A percentile compares a stretch with the other conserved stretches of the same genome.
These are phyloP conservation scores for Boletus barrowsii DNA, from an alignment of 768 basidiomycete genomes.

Conservation along the genomic window DNA sequence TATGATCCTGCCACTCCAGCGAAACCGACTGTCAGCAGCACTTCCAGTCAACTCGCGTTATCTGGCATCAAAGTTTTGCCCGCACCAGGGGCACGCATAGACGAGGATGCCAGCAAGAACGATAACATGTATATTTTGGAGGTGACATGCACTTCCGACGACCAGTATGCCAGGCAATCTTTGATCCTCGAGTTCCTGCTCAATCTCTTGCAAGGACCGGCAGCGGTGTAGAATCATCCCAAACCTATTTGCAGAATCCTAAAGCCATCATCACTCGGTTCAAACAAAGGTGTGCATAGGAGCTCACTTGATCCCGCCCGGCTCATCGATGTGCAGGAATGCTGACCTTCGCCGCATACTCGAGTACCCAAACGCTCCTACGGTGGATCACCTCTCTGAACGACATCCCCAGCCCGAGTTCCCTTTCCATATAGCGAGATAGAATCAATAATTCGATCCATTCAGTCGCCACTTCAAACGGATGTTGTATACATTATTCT, in stretches of 20 bases:
- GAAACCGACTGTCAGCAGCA: slow-evolving; percentile 49
- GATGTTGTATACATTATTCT: slow-evolving; percentile 5
- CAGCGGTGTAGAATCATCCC: slow-evolving; percentile 27
- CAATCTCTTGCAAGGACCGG: slow-evolving; percentile 2
- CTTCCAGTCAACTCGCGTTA: slow-evolving; percentile 46
- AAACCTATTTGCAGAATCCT: slow-evolving; percentile 37
- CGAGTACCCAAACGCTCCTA: slow-evolving; percentile 40
- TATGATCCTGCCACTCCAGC: slow-evolving; percentile 46
- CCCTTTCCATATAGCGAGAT: slow-evolving; percentile 1
- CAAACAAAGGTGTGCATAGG: slow-evolving; percentile 55
- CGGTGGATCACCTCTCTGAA: slow-evolving; percentile 1
- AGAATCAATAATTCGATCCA: background rate
- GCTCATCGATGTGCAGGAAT: slow-evolving; percentile 40
- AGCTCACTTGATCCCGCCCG: background rate
- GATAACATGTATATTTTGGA: slow-evolving; percentile 76
- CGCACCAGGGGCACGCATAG: slow-evolving; percentile 67
- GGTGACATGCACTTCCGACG: slow-evolving; percentile 50
- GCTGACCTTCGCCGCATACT: slow-evolving; percentile 53
- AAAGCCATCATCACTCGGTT: slow-evolving; percentile 56
- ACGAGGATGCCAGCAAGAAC: slow-evolving; percentile 48
- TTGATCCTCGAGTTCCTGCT: background rate
- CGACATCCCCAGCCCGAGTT: slow-evolving; percentile 12
- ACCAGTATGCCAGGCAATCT: slow-evolving; percentile 33
- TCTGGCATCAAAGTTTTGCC: slow-evolving; percentile 65
- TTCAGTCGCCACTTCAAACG: background rate